Conservation (phyloP, 345 rosid species). For the Physaria fendleri region DNA sequence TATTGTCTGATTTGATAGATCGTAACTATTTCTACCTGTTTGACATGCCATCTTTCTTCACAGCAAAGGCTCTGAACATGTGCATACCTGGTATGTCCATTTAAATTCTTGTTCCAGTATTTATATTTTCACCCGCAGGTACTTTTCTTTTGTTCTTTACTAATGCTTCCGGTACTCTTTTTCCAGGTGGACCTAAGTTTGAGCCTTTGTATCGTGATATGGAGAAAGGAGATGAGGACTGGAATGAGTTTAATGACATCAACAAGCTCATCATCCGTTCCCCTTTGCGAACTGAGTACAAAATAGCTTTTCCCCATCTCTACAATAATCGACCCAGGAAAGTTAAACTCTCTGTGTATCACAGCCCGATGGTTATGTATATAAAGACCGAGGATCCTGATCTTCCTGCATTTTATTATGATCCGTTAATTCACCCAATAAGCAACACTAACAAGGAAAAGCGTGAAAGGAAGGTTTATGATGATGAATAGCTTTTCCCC, state of each 20-base stretch:
- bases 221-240: slow-evolving; percentile 99
- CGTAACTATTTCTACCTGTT: slow-evolving; percentile 86
- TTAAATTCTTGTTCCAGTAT: too few species aligned
- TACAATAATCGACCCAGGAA: slow-evolving; percentile 97
- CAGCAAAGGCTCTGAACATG: slow-evolving; percentile 91
- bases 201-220: slow-evolving; percentile 97
- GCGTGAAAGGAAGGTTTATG: slow-evolving; percentile 65
- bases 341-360: slow-evolving; percentile 84
- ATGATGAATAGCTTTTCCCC: slow-evolving; percentile 93
- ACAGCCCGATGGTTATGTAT: slow-evolving; percentile 97
- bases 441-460: slow-evolving; percentile 80
- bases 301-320: slow-evolving; percentile 94
- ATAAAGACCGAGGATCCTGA: slow-evolving; percentile 99
- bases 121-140: too few species aligned
- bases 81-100: slow-evolving; percentile 92
- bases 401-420: slow-evolving; percentile 95
- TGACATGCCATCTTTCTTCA: slow-evolving; percentile 91
- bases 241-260: slow-evolving; percentile 99
- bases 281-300: slow-evolving; percentile 93
- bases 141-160: too few species aligned
- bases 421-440: slow-evolving; percentile 93
- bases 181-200: slow-evolving; percentile 98
- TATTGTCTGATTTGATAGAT: slow-evolving; percentile 85
- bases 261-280: slow-evolving; percentile 97
- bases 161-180: too few species aligned